phyloP scores from a whole-genome alignment of 257 asterid species.

The Gynochthodes officinalis region DNA sequence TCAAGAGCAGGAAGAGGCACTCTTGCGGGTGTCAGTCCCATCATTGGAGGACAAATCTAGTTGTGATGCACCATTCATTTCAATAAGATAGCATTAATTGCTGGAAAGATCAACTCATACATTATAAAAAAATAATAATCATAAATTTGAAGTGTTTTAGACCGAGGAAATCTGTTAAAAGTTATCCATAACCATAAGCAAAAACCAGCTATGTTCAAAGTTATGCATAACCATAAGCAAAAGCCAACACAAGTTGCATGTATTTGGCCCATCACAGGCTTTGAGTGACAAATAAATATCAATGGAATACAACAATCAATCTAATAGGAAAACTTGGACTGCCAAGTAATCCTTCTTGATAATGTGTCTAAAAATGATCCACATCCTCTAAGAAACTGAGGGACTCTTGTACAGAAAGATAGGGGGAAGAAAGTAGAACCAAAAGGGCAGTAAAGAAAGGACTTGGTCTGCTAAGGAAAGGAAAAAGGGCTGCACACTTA shows the following conservation, averaged over 20 bases:
- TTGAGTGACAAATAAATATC: background rate
- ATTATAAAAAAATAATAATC: background rate
- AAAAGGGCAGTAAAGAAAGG: background rate
- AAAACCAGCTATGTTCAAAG: background rate
- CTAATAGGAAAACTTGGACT: background rate
- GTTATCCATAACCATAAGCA: too few relatives aligned
- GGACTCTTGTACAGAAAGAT: background rate
- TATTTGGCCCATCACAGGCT: background rate
- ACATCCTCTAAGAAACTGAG: background rate
- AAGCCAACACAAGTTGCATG: background rate
- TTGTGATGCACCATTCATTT: slow-evolving; percentile 17
- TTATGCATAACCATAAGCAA: background rate
- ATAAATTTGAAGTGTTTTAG: background rate
- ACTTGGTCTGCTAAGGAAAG: background rate
- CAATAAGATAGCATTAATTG: slow-evolving; percentile 6
- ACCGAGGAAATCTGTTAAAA: background rate
- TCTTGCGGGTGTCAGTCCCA: slow-evolving; percentile 47
- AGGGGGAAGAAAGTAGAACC: too few relatives aligned
- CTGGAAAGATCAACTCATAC: background rate
- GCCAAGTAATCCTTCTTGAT: background rate
- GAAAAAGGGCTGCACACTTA: background rate
- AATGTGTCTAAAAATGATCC: background rate
- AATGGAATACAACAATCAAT: background rate
- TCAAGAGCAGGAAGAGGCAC: slow-evolving; percentile 68
- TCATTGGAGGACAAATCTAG: slow-evolving; percentile 61